Conservation (phyloP, 2,329 filamentous ascomycete genomes). For the Fusarium nurragi region DNA sequence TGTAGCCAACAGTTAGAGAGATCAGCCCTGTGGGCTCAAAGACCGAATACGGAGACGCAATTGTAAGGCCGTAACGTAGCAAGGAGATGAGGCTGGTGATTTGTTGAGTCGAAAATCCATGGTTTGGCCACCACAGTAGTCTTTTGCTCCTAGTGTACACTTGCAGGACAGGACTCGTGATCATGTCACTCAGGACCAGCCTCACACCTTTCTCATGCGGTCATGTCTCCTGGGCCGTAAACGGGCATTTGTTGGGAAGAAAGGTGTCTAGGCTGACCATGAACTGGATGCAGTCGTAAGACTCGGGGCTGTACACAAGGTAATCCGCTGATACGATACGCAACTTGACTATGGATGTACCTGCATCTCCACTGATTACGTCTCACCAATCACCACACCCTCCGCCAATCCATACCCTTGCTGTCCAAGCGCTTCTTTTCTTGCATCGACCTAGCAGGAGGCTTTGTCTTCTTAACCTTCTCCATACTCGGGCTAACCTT, state of each 20-base stretch:
- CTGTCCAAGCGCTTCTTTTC: slow-evolving; percentile 23
- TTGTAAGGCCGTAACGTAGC: neutral
- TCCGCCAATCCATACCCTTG: slow-evolving; percentile 36
- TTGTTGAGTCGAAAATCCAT: neutral
- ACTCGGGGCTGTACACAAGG: slow-evolving; percentile 1
- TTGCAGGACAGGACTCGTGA: slow-evolving; percentile 14
- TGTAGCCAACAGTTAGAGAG: neutral
- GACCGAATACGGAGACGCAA: neutral
- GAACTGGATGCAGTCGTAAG: slow-evolving; percentile 5
- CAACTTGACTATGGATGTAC: slow-evolving; percentile 6
- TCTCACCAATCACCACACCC: slow-evolving; percentile 13
- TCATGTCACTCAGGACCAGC: slow-evolving; percentile 16
- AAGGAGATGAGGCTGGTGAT: neutral
- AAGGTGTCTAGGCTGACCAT: neutral
- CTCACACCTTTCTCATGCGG: neutral
- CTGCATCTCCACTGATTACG: slow-evolving; percentile 19
- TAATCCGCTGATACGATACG: neutral
- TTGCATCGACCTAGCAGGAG: slow-evolving; percentile 1
- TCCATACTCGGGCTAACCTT: slow-evolving; percentile 9
- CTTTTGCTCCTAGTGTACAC: neutral
- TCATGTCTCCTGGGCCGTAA: neutral
- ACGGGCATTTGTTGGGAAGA: neutral
- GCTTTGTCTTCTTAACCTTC: slow-evolving; percentile 9
- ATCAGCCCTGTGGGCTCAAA: neutral
- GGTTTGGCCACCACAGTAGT: neutral